Conservation (phyloP, 331 rosid genomes). For the Erythrophleum ivorense region DNA sequence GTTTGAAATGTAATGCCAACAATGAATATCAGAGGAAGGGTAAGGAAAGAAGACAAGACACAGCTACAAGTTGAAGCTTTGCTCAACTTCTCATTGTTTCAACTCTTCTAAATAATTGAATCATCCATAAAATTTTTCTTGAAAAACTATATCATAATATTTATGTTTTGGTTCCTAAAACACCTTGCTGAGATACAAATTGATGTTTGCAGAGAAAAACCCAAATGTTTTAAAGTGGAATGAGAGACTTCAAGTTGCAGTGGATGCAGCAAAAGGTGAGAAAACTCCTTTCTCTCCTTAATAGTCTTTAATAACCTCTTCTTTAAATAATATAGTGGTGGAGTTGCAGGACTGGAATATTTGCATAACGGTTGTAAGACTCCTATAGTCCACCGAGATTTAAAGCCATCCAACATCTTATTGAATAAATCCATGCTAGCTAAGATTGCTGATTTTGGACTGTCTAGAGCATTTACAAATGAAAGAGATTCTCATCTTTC, state of each 20-base stretch:
- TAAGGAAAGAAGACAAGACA: no score
- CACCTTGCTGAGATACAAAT: not conserved
- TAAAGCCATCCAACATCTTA: slow-evolving; percentile 41
- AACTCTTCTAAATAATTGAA: no score
- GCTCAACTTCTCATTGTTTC: no score
- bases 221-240: slow-evolving; percentile 28
- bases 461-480: slow-evolving; percentile 50
- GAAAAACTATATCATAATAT: no score
- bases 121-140: no score
- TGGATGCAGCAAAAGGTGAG: slow-evolving; percentile 24
- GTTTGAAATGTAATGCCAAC: no score
- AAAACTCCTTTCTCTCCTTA: not conserved
- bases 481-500: slow-evolving; percentile 45
- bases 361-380: slow-evolving; percentile 50
- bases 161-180: no score
- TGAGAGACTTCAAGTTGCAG: slow-evolving; percentile 21
- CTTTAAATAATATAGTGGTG: not conserved
- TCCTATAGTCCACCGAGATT: slow-evolving; percentile 42
- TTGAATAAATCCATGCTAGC: slow-evolving; percentile 44
- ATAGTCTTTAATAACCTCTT: not conserved
- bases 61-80: no score
- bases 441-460: slow-evolving; percentile 48
- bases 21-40: no score
- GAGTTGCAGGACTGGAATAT: slow-evolving; percentile 48
- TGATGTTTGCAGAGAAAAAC: slow-evolving; percentile 31